phyloP scores from a whole-genome alignment of 2,329 filamentous ascomycete genomes.

The Paecilomyces fulvus region DNA sequence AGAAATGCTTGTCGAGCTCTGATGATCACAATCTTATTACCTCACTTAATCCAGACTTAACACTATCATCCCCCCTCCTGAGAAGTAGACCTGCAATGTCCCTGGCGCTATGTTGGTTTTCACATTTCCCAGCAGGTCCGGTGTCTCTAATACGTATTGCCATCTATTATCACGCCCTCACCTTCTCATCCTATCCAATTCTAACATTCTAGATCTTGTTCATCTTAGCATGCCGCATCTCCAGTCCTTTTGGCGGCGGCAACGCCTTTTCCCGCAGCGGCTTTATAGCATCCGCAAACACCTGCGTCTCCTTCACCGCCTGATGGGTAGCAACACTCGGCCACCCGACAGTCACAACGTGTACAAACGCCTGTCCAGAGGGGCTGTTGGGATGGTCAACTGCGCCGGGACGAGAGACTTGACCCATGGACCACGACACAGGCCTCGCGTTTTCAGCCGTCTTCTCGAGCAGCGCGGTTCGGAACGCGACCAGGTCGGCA shows the following conservation, averaged over 20 bases:
- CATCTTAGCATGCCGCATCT: slow-evolving; percentile 40
- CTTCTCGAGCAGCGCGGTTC: slow-evolving; percentile 22
- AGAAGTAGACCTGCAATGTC: neutral
- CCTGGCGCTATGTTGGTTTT: slow-evolving; percentile 1
- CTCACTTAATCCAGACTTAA: slow-evolving; percentile 3
- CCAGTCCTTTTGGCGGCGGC: slow-evolving; percentile 28
- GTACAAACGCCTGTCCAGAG: slow-evolving; percentile 34
- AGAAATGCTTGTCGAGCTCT: slow-evolving; percentile 12
- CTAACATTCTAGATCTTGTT: slow-evolving; percentile 16
- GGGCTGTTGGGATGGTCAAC: slow-evolving; percentile 27
- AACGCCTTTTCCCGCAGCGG: slow-evolving; percentile 35
- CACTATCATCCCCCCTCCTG: neutral
- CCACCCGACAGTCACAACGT: slow-evolving; percentile 44
- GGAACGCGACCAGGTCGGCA: slow-evolving; percentile 30
- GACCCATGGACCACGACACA: slow-evolving; percentile 26
- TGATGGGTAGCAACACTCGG: slow-evolving; percentile 42
- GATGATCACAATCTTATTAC: neutral
- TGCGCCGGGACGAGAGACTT: slow-evolving; percentile 27
- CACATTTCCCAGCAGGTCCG: neutral
- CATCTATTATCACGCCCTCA: neutral
- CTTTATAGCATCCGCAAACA: slow-evolving; percentile 35
- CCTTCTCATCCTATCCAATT: neutral
- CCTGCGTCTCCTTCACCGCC: slow-evolving; percentile 36
- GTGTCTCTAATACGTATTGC: neutral
- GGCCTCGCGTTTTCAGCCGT: slow-evolving; percentile 18